Evolutionary conservation across 805 yeast species (phyloP), one percentile per base, ranked within the genome.

Genomic region (Candida caryicola): DNA sequence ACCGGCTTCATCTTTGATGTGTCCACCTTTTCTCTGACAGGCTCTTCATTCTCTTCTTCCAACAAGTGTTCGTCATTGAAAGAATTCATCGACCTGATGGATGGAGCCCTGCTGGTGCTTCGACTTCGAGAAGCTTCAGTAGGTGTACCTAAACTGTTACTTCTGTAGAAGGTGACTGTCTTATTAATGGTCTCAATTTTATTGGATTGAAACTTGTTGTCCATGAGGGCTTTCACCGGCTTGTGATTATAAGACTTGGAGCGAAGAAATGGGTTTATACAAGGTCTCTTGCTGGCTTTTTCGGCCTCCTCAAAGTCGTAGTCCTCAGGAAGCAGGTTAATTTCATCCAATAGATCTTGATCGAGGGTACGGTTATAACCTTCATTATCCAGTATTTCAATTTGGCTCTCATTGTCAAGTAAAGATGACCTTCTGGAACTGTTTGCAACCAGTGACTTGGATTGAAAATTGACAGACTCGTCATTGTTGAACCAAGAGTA

Each of bases 271-370:
- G 25, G 25, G 7, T 21, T 21, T 7, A 10, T 7, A 17, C 34
- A 21, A 2, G 43, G 41, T 6, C 29, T 25, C 3, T 16, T 29
- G 4, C 13, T 14, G 2, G 16, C 19, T 6, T 5, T 8, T 3
- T 28, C 19, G 9, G 23, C 29, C 17, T 62, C 64, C 18, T 59
- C 62, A 40, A 66, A 66, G 37, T 68, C 73, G 45, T 49, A 66
- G 45, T 66, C 73, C 41, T 69, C 76, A 2, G 80, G 77, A 4
- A 76, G 60, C 2, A 53, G 60, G 43, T 76, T 76, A 33, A 72
- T 73, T 50, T 76, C 81, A 45, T 75, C 80, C 15, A 76, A 39
- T 12, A 71, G 56, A 15, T 66, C 64, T n/a, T 71, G 74, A 39
- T 69, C 50, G 5, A 41, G 27, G 3, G 36, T 27, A 6, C 46